Conservation (phyloP, 192 early-diverging fungal species). For the Geranomyces michiganensis region DNA sequence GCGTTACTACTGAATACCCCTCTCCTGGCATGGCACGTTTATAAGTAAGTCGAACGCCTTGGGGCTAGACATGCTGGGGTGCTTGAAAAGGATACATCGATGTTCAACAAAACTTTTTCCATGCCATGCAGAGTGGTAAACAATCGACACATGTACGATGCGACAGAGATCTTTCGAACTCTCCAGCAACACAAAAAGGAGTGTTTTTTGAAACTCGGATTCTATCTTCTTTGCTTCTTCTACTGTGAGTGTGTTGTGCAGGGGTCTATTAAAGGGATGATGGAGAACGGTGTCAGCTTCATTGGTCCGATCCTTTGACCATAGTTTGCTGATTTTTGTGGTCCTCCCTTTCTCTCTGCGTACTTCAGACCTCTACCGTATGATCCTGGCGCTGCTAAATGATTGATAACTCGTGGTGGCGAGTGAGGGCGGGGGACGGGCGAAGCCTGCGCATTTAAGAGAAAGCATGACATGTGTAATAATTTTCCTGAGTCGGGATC, state of each 20-base stretch:
- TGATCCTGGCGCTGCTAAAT: constrained; percentile 35
- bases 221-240: constrained; percentile 95
- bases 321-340: not conserved
- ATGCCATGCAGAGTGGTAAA: constrained; percentile 64
- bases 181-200: constrained; percentile 92
- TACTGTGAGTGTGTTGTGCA: constrained; percentile 53
- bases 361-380: constrained; percentile 38
- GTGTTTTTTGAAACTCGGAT: constrained; percentile 95
- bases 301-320: not conserved
- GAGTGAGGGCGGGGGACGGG: too few species aligned
- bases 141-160: constrained; percentile 92
- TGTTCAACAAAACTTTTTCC: not conserved
- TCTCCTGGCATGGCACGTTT: constrained; percentile 81
- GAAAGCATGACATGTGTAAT: too few species aligned
- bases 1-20: constrained; percentile 85
- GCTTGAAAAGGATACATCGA: not conserved
- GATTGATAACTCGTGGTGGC: not conserved
- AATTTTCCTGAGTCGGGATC: too few species aligned
- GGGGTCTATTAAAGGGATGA: not conserved
- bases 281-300: too few species aligned
- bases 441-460: too few species aligned
- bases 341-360: not conserved
- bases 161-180: constrained; percentile 98
- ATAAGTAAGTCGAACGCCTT: constrained; percentile 64
- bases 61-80: not conserved